phyloP scores from a whole-genome alignment of 768 basidiomycete species.

The Crucibulum laeve region DNA sequence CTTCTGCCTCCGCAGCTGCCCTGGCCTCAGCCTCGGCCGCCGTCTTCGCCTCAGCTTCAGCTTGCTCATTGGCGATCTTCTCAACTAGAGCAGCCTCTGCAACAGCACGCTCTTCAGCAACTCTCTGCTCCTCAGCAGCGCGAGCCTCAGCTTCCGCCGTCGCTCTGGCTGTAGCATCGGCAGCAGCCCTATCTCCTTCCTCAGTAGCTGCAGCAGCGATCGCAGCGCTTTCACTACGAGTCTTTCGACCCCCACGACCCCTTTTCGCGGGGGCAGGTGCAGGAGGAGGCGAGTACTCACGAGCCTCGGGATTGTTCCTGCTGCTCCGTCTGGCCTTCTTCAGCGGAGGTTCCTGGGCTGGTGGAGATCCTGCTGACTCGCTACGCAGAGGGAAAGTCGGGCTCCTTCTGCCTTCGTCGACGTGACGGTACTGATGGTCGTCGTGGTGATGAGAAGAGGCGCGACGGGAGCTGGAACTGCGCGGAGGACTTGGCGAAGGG shows the following conservation, averaged over 20 bases:
- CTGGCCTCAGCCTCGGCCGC: not conserved
- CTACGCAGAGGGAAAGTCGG: not conserved
- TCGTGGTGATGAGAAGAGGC: not conserved
- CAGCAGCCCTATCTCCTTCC: slow-evolving; percentile 1
- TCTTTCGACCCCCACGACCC: slow-evolving; percentile 1
- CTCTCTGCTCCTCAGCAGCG: no score
- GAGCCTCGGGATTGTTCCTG: slow-evolving; percentile 1
- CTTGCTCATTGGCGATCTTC: no score
- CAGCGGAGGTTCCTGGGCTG: not conserved
- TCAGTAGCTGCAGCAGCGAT: slow-evolving; percentile 13
- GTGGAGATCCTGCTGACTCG: not conserved
- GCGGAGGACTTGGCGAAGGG: not conserved
- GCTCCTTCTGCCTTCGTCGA: not conserved
- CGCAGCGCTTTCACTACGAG: slow-evolving; percentile 14
- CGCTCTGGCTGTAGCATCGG: slow-evolving; percentile 6
- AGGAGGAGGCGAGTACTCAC: not conserved
- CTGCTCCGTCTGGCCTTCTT: not conserved
- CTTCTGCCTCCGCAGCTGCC: not conserved
- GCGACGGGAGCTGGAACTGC: not conserved
- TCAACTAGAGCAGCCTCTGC: no score
- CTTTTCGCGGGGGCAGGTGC: not conserved
- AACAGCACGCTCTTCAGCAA: no score
- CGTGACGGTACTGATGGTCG: not conserved
- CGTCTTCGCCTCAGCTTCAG: not conserved
- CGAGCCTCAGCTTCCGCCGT: slow-evolving; percentile 1